phyloP scores from a whole-genome alignment of 352 stramenopile species.

The Globisporangium spiculum region DNA sequence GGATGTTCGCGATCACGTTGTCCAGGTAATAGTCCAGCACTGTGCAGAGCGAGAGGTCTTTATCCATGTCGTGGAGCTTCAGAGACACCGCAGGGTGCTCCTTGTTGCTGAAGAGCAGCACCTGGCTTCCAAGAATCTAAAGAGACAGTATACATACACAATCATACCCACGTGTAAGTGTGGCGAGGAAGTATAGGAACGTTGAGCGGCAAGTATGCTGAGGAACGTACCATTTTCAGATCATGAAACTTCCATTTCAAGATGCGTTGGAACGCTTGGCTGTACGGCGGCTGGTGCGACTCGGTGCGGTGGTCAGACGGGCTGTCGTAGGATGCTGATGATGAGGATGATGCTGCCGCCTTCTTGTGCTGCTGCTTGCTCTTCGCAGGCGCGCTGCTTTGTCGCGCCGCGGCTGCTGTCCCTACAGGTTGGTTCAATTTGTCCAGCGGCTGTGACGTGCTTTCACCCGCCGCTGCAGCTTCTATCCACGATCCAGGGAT shows the following conservation, averaged over 20 bases:
- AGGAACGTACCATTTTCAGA: slow-evolving; percentile 69
- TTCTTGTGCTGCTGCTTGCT: slow-evolving; percentile 11
- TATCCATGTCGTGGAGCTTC: slow-evolving; percentile 84
- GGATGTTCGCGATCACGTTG: slow-evolving; percentile 87
- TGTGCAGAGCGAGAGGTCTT: slow-evolving; percentile 77
- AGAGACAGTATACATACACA: slow-evolving; percentile 1
- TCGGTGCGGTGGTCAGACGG: slow-evolving; percentile 10
- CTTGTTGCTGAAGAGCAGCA: slow-evolving; percentile 80
- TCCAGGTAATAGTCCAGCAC: slow-evolving; percentile 87
- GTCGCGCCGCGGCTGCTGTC: not conserved
- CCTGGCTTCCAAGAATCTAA: slow-evolving; percentile 77
- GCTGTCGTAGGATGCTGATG: slow-evolving; percentile 15
- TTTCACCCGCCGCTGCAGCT: too few relatives aligned
- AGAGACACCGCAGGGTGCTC: slow-evolving; percentile 82
- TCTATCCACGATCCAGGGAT: slow-evolving; percentile 1
- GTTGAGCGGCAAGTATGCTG: not conserved
- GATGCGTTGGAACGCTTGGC: slow-evolving; percentile 62
- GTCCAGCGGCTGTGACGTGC: not conserved
- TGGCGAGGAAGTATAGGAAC: not conserved
- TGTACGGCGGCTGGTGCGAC: slow-evolving; percentile 26
- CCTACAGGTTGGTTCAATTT: not conserved
- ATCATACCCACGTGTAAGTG: not conserved
- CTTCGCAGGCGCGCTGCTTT: not conserved
- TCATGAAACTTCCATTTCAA: slow-evolving; percentile 88
- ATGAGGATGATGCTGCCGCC: slow-evolving; percentile 1